Conservation (phyloP, 1,284 basidiomycete genomes). For the Mycena sp. region DNA sequence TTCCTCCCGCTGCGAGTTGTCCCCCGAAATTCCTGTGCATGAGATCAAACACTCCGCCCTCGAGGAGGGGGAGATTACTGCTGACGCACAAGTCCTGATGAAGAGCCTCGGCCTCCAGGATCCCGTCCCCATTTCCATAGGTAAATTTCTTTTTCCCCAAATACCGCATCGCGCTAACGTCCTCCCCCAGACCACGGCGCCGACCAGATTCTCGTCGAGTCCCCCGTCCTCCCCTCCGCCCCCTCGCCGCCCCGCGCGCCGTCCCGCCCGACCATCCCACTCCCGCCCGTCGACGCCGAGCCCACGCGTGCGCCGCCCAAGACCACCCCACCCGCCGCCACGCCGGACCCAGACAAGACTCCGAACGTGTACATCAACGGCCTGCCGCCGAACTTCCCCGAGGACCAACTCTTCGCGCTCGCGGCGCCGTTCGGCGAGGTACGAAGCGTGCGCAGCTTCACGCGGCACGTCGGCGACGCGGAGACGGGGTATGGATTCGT, state of each 20-base stretch:
- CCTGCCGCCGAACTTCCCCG: conserved; percentile 68
- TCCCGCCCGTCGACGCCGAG: conserved; percentile 17
- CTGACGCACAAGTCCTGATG: conserved; percentile 7
- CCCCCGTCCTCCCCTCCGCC: background rate
- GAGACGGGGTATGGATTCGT: conserved; percentile 84
- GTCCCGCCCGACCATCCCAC: conserved; percentile 17
- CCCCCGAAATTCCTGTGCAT: background rate
- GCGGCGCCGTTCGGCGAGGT: conserved; percentile 63
- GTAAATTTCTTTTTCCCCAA: background rate
- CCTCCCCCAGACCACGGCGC: background rate
- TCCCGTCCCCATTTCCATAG: background rate
- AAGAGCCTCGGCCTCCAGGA: conserved; percentile 1
- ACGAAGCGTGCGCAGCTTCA: conserved; percentile 70
- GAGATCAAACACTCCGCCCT: conserved; percentile 8
- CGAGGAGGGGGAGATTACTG: conserved; percentile 14
- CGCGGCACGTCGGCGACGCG: conserved; percentile 66
- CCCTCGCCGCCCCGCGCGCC: conserved; percentile 12
- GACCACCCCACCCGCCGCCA: background rate
- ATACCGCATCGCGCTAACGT: background rate
- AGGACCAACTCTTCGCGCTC: conserved; percentile 67
- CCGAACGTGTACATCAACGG: conserved; percentile 78
- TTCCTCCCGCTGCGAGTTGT: background rate
- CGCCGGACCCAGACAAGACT: conserved; percentile 31
- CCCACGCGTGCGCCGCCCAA: background rate
- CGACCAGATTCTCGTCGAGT: conserved; percentile 2